Base-by-base conservation (phyloP, 345 rosid species). In the Salix brachista region DNA sequence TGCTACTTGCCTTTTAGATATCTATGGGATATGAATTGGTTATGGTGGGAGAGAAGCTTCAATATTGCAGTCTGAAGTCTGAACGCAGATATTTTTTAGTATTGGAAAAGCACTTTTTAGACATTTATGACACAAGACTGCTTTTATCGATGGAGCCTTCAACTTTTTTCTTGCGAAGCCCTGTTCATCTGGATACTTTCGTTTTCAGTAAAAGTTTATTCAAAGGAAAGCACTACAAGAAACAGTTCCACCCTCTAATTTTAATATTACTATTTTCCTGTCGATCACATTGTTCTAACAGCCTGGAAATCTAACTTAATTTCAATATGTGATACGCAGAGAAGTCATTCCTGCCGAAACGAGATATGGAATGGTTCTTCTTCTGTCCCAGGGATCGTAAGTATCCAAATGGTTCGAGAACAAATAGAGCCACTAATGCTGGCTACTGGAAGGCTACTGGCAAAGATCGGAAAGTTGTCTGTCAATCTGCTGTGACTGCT, bases 371-470 rank as follows among this genome's bases (percentile, higher is more conserved):
- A 61, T 93, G 97, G 97, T 95, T 93, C 89, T 95, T 95, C 83
- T 93, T 91, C 86, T 91, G 93, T 79, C 93, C 90, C 4, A 80
- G 97, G 66, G 97, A 95, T 72, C 83, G 93, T 68, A 93, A 95
- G 81, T 90, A 93, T 70, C 96, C 94, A 0, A 95, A 91, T 75
- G 97, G 96, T 28, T 90, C 89, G 6, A 80, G 96, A 79, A 88
- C 96, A 36, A 95, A 95, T 65, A 78, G 97, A 83, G 97, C 97
- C 77, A 95, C 99, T 67, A 89, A 85, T 79, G 88, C 94, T 65
- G 97, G 98, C 48, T 92, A 94, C 72, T 94, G 96, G 98, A 92
- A 94, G 82, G 98, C 98, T 54, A 92, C 97, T 0, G 97, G 99
- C 4, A 95, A 92, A 85, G 95, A 91, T 87, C 71, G 92, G 69